Conservation (phyloP, 495 filamentous ascomycete genomes). For the Tuber brumale region DNA sequence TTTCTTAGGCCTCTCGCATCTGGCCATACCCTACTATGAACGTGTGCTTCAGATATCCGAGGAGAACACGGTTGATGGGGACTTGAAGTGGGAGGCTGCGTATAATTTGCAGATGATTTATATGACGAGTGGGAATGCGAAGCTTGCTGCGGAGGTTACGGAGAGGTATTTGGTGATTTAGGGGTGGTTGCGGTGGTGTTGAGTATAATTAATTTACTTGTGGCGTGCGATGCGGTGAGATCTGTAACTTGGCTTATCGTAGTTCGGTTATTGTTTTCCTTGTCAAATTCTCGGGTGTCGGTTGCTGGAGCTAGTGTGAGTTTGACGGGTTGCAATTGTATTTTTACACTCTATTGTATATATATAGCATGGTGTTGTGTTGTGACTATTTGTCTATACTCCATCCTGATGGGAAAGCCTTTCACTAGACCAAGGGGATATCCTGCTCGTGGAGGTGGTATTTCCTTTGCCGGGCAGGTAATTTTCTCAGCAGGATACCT, state of each 20-base stretch:
- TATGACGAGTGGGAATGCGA: slow-evolving; percentile 55
- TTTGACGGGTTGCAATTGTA: not conserved
- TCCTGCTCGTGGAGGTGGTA: too few species aligned
- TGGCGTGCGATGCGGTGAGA: not conserved
- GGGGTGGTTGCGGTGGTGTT: not conserved
- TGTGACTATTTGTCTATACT: not conserved
- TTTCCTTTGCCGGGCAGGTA: too few species aligned
- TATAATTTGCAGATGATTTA: slow-evolving; percentile 66
- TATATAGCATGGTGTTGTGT: not conserved
- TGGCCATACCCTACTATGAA: slow-evolving; percentile 71
- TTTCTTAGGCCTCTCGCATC: slow-evolving; percentile 54
- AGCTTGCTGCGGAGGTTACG: slow-evolving; percentile 53
- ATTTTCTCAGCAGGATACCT: too few species aligned
- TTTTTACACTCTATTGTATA: not conserved
- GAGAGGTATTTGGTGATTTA: slow-evolving; percentile 50
- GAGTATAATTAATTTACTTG: not conserved
- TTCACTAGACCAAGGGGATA: too few species aligned
- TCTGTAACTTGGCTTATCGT: not conserved
- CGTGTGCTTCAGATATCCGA: slow-evolving; percentile 45
- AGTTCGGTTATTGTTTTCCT: not conserved
- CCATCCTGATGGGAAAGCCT: too few species aligned
- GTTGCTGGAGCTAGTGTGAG: not conserved
- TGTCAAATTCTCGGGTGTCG: not conserved
- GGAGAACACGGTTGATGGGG: slow-evolving; percentile 46
- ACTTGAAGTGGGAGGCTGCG: slow-evolving; percentile 67